These are phyloP conservation scores for Colletotrichum spaethianum DNA, from an alignment of 2,329 filamentous ascomycete genomes.

Conservation along the genomic window DNA sequence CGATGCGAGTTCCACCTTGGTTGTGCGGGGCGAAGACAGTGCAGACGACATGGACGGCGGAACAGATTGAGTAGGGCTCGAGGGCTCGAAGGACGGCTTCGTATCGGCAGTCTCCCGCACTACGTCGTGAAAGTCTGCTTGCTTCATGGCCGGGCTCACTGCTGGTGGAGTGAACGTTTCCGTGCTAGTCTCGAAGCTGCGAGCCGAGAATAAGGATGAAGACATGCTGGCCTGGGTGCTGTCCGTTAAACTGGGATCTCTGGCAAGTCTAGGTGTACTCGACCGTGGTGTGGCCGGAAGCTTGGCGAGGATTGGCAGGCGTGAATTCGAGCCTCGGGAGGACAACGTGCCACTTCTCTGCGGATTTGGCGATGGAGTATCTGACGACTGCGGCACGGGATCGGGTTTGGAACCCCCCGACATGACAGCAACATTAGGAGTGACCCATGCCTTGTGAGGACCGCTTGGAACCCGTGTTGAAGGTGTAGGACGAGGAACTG, in stretches of 20 bases:
- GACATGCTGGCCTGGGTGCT: slow-evolving; percentile 54
- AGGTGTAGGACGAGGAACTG: background rate
- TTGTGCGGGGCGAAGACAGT: slow-evolving; percentile 50
- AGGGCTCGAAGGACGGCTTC: slow-evolving; percentile 38
- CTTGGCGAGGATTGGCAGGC: slow-evolving; percentile 50
- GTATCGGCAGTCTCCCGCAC: slow-evolving; percentile 26
- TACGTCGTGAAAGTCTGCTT: slow-evolving; percentile 23
- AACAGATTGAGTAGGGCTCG: slow-evolving; percentile 46
- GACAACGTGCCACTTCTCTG: slow-evolving; percentile 48
- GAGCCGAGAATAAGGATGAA: slow-evolving; percentile 57
- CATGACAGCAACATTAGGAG: slow-evolving; percentile 15
- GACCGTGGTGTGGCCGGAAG: slow-evolving; percentile 53
- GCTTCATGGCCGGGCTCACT: slow-evolving; percentile 49
- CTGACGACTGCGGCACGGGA: slow-evolving; percentile 41
- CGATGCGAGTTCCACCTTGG: slow-evolving; percentile 34
- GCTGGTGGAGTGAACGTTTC: slow-evolving; percentile 49
- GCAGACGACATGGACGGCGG: slow-evolving; percentile 45
- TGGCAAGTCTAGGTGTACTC: slow-evolving; percentile 52
- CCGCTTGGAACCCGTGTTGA: background rate
- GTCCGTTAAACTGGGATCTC: slow-evolving; percentile 57
- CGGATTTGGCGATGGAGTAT: slow-evolving; percentile 44
- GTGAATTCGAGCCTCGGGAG: slow-evolving; percentile 55
- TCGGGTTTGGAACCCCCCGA: slow-evolving; percentile 41
- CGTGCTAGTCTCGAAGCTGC: slow-evolving; percentile 50
- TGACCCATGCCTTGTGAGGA: slow-evolving; percentile 21